Evolutionary conservation across 352 stramenopile species (phyloP), one percentile per base, ranked within the genome.

Genomic region (Phytopythium montanum): DNA sequence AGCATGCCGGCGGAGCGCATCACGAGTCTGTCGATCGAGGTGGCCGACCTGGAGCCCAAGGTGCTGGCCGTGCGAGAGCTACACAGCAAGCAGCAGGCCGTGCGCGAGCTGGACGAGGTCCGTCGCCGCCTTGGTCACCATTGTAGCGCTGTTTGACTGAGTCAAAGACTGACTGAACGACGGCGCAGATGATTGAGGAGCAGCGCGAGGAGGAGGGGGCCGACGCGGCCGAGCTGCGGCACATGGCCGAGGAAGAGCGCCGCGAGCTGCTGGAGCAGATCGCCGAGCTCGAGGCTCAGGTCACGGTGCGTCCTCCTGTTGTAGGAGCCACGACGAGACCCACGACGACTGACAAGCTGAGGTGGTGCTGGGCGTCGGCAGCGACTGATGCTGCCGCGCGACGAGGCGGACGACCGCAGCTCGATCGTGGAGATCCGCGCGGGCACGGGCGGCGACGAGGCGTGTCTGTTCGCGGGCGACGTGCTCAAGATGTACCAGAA

Each of bases 391-490:
- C 72, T 94, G 39, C 85, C 85, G 25, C 78, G 80, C 6, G 87
- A 96, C 68, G 70, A 80, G 54, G 77, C 96, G 61, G 97, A 99
- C 68, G 87, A 98, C 46, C 92, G 97, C 61, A 98, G 98, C 67
- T 97, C 96, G 42, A 99, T 99, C 75, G 59, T 99, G 5, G 96
- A 99, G 75, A 98, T 99, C 44, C 88, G 92, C 10, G 88, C 92
- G 6, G 96, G 97, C 48, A 98, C 96, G 8, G 97, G 97, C 49
- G 97, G 97, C 25, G 95, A 97, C 29, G 97, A 99, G 66, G 97
- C 97, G 9, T 97, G 87, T 66, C 86, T 99, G 23, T 99, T 99
- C 75, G 96, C 95, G 26, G 84, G 80, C 46, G 93, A 98, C 52
- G 73, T 98, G 12, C 82, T 96, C 44, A 86, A 90, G 46, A 98